Evolutionary conservation across 2,329 filamentous ascomycete genomes (phyloP).

Genomic region (Lachnellula occidentalis): DNA sequence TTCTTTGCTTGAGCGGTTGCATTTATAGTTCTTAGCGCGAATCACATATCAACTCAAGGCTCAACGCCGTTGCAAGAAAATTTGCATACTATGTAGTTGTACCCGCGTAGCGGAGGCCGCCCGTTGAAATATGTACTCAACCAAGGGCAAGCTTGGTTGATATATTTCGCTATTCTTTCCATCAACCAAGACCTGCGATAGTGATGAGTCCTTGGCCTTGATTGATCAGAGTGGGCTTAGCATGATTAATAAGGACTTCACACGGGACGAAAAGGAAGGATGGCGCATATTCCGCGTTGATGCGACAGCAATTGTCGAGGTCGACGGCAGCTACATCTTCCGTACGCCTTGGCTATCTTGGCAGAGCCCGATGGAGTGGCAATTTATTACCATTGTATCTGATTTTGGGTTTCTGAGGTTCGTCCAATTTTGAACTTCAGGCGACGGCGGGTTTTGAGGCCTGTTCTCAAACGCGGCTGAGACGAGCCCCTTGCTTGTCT

Average conservation of each 20-base stretch:
- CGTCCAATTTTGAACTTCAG: neutral
- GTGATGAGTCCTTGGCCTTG: no score
- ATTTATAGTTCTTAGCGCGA: slow-evolving; percentile 25
- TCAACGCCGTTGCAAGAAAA: slow-evolving; percentile 2
- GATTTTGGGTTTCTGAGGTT: neutral
- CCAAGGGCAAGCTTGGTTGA: no score
- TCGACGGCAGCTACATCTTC: neutral
- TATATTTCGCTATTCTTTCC: neutral
- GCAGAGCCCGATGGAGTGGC: neutral
- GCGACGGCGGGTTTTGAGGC: slow-evolving; percentile 4
- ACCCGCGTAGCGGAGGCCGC: neutral
- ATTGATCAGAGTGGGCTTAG: no score
- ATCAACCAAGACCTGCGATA: no score
- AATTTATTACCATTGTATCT: no score
- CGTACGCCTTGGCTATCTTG: slow-evolving; percentile 1
- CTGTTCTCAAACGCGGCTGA: slow-evolving; percentile 18
- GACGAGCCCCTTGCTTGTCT: slow-evolving; percentile 10
- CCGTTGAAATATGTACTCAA: neutral
- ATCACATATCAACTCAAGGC: slow-evolving; percentile 18
- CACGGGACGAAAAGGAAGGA: neutral
- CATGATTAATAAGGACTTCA: neutral
- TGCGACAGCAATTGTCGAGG: slow-evolving; percentile 8
- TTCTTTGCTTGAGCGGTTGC: slow-evolving; percentile 30
- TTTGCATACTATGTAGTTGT: neutral
- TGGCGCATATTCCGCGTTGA: neutral